A percentile compares a stretch with the other conserved stretches of the same genome.
Evolutionary conservation across 306 rosid species (phyloP).

Genomic region (Quillaja saponaria): DNA sequence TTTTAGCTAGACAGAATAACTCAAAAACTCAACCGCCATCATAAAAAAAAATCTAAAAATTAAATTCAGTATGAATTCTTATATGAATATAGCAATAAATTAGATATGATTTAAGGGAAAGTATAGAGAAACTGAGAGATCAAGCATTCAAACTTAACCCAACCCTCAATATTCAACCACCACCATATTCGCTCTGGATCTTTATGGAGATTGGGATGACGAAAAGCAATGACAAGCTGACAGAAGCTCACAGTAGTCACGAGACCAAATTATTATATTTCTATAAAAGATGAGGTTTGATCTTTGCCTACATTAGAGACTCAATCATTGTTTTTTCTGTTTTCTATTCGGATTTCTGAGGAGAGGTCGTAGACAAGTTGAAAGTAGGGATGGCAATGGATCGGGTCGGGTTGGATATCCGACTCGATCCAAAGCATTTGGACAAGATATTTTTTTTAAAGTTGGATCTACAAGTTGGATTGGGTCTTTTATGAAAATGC

Average conservation of each 20-base stretch:
- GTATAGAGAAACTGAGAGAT: too few species aligned
- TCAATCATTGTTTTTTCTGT: slow-evolving; percentile 45
- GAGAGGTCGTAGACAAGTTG: slow-evolving; percentile 34
- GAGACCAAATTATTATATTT: slow-evolving; percentile 33
- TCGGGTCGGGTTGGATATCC: too few species aligned
- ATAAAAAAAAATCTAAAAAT: too few species aligned
- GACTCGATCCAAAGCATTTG: too few species aligned
- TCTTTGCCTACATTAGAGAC: slow-evolving; percentile 42
- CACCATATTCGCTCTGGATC: slow-evolving; percentile 47
- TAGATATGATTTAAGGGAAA: neutral
- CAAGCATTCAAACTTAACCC: slow-evolving; percentile 3
- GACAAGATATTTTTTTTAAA: too few species aligned
- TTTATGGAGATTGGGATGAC: slow-evolving; percentile 25
- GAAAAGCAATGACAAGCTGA: slow-evolving; percentile 31
- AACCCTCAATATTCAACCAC: slow-evolving; percentile 45
- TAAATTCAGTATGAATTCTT: too few species aligned
- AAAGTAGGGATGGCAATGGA: neutral
- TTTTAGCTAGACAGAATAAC: slow-evolving; percentile 18
- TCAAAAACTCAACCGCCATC: slow-evolving; percentile 23
- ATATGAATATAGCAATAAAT: too few species aligned
- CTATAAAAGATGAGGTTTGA: slow-evolving; percentile 42
- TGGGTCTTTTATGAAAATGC: too few species aligned
- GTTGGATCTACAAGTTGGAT: too few species aligned
- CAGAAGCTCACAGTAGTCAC: slow-evolving; percentile 59
- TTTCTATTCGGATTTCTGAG: slow-evolving; percentile 12